Evolutionary conservation across 331 rosid genomes (phyloP).

Genomic region (Rhamnella rubrinervis): DNA sequence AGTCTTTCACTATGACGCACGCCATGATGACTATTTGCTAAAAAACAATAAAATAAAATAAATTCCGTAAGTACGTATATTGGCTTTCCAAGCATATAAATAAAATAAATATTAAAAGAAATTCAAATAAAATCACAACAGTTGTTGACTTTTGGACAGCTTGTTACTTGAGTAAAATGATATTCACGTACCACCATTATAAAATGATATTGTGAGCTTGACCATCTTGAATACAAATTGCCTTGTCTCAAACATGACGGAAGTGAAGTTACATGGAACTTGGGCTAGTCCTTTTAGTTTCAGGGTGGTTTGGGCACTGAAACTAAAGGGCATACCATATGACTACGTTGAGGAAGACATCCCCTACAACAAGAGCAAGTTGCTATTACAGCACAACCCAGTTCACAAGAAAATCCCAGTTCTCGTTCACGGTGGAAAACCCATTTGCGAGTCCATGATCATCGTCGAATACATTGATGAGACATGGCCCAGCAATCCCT

Average conservation of each 20-base stretch:
- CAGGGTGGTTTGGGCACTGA: conserved; percentile 26
- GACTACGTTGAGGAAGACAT: conserved; percentile 17
- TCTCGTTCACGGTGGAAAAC: conserved; percentile 23
- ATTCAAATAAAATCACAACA: too few relatives aligned
- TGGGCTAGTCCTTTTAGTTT: conserved; percentile 20
- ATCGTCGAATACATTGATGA: conserved; percentile 22
- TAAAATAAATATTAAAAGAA: too few relatives aligned
- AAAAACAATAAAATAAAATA: too few relatives aligned
- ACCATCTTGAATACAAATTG: too few relatives aligned
- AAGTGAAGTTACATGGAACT: conserved; percentile 11
- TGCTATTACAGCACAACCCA: conserved; percentile 11
- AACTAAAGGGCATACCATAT: conserved; percentile 10
- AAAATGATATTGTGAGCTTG: too few relatives aligned
- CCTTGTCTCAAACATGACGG: conserved; percentile 1
- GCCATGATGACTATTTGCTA: too few relatives aligned
- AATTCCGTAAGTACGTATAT: too few relatives aligned
- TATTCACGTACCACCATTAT: too few relatives aligned
- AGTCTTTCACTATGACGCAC: too few relatives aligned
- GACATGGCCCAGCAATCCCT: conserved; percentile 16
- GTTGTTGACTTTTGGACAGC: too few relatives aligned
- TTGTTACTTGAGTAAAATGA: too few relatives aligned
- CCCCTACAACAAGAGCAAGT: conserved; percentile 13
- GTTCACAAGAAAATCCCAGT: conserved; percentile 26
- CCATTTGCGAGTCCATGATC: conserved; percentile 15
- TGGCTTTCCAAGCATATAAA: too few relatives aligned